phyloP scores from a whole-genome alignment of 345 rosid genomes.

The Camelina neglecta region DNA sequence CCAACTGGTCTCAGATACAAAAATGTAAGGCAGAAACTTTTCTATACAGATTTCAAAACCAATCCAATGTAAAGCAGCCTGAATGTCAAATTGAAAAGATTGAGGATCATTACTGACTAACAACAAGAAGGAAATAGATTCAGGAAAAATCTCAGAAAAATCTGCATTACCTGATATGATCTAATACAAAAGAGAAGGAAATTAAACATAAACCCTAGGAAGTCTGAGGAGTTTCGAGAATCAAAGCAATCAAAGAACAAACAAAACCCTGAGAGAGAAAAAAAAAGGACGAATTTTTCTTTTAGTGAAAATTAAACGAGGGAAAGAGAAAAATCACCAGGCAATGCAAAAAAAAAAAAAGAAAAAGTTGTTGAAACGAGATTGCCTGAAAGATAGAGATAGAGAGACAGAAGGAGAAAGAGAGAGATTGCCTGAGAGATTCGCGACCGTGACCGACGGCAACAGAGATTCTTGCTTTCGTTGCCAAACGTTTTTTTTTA shows the following conservation, averaged over 20 bases:
- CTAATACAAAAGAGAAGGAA: neutral
- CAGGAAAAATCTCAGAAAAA: neutral
- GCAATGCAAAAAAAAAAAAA: conserved; percentile 3
- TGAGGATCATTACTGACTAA: neutral
- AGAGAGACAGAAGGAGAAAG: neutral
- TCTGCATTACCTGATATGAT: neutral
- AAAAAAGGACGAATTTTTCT: neutral
- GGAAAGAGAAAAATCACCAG: conserved; percentile 1
- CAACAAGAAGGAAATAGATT: neutral
- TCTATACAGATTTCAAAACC: conserved; percentile 3
- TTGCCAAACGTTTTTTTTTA: neutral
- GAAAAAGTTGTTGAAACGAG: neutral
- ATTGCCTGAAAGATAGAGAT: neutral
- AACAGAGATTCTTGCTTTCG: conserved; percentile 42
- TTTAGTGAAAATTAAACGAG: neutral
- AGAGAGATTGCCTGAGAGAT: conserved; percentile 34
- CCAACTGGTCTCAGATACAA: neutral
- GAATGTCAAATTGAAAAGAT: neutral
- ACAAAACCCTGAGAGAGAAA: neutral
- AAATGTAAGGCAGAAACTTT: neutral
- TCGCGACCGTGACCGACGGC: conserved; percentile 32
- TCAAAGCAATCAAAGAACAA: conserved; percentile 10
- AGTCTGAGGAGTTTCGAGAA: neutral
- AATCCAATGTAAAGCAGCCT: neutral
- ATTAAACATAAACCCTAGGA: neutral